These are phyloP conservation scores for Astraeus odoratus DNA, from an alignment of 768 basidiomycete species.

Conservation along the genomic window DNA sequence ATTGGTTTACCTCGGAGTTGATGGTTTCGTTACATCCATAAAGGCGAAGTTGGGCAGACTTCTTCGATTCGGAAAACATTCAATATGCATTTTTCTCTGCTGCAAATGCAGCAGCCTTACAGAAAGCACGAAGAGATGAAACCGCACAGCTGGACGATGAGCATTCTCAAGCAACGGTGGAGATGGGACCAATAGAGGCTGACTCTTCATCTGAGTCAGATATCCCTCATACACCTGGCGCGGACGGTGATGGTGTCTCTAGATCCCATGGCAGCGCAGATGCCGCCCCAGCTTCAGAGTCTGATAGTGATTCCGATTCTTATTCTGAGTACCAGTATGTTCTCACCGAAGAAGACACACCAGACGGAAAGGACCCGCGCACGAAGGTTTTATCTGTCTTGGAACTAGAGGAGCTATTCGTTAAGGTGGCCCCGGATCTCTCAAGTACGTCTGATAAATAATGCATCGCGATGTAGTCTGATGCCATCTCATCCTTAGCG, in stretches of 20 bases:
- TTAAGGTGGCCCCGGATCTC: conserved; percentile 62
- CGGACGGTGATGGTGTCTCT: conserved; percentile 3
- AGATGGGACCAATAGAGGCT: conserved; percentile 6
- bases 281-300: conserved; percentile 18
- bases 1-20: neutral
- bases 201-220: conserved; percentile 29
- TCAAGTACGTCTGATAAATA: conserved; percentile 38
- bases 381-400: conserved; percentile 76
- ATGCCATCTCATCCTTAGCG: conserved; percentile 32
- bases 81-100: conserved; percentile 93
- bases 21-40: neutral
- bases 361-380: conserved; percentile 52
- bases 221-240: conserved; percentile 20
- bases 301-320: conserved; percentile 24
- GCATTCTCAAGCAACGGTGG: conserved; percentile 5
- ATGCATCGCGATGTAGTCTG: neutral
- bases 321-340: conserved; percentile 40
- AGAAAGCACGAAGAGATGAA: conserved; percentile 60
- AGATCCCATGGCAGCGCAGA: conserved; percentile 15
- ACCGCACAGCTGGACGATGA: conserved; percentile 19
- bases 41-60: conserved; percentile 86
- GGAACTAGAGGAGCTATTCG: conserved; percentile 83
- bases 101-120: conserved; percentile 76
- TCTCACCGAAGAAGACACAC: conserved; percentile 47
- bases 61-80: conserved; percentile 71